phyloP scores from a whole-genome alignment of 202 grass and related monocot species.

The Zizania palustris region DNA sequence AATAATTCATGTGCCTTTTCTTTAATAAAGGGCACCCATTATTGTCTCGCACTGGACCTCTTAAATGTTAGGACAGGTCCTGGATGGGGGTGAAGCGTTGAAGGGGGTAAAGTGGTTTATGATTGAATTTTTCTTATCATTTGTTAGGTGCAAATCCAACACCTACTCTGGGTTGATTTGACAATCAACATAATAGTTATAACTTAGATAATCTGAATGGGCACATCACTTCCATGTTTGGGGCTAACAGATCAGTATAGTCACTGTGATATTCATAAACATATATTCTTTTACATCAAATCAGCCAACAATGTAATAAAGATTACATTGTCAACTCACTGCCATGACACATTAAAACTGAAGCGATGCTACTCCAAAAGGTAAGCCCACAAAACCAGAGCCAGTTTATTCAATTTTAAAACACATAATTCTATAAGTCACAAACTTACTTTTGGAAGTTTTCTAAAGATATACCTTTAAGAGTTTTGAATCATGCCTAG shows the following conservation, averaged over 20 bases:
- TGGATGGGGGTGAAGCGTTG: neutral
- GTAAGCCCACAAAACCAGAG: slow-evolving; percentile 18
- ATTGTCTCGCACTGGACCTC: neutral
- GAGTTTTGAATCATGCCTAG: slow-evolving; percentile 71
- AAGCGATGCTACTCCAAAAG: slow-evolving; percentile 25
- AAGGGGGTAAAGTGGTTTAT: neutral
- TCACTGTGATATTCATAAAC: neutral
- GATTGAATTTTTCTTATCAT: slow-evolving; percentile 4
- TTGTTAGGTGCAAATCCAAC: slow-evolving; percentile 22
- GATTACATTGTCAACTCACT: slow-evolving; percentile 23
- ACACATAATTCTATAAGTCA: slow-evolving; percentile 26
- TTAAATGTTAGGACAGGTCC: neutral
- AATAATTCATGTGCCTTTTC: neutral
- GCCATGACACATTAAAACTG: slow-evolving; percentile 21
- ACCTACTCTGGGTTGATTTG: neutral
- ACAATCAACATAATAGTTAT: too few species aligned
- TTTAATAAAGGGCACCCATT: neutral
- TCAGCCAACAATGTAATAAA: slow-evolving; percentile 32
- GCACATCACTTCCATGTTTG: neutral
- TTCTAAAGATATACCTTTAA: slow-evolving; percentile 66
- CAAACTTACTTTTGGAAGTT: slow-evolving; percentile 39
- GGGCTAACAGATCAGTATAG: slow-evolving; percentile 17
- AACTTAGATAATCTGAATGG: slow-evolving; percentile 18
- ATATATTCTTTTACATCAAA: neutral
- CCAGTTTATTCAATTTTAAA: slow-evolving; percentile 22